Base-by-base conservation (phyloP, 202 grass and related monocot species). In the Zizania palustris region DNA sequence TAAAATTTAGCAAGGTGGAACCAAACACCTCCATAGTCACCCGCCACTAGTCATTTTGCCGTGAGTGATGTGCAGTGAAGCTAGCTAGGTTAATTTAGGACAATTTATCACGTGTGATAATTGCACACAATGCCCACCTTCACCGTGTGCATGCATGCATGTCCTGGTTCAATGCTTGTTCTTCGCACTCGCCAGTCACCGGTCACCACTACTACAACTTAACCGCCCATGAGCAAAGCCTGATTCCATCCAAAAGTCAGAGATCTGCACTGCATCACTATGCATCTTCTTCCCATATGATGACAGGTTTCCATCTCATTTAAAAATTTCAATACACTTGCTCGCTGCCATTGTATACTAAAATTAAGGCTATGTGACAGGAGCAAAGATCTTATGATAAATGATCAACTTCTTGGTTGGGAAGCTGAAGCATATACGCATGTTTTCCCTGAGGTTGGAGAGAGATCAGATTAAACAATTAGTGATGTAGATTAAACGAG, bases 101-200 rank as follows among this genome's bases (percentile, higher is more conserved):
- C 60, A 72, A 72, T 72, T 76, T 70, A 43, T 49, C 84, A 82
- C 79, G 72, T 38, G 79, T 36, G 48, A 60, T 22, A 77, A 77
- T 65, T 81, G 41, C 5, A 16, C 38, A 76, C 16, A 61, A 28
- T 51, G 45, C 7, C 15, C 68, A 13, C 48, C 13, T 57, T 55
- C 60, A 16, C 66, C 60, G 16, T 51, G 14, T 16, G 5, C 13
- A n/a, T 46, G 11, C 10, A 45, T 49, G 14, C 48, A 60, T 67
- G 61, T 48, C 69, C 34, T 44, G 64, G 22, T 78, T 67, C 75
- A 46, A 76, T 76, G 58, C 21, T 60, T 80, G 67, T 63, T 65
- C 59, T 35, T 45, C 7, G 53, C 62, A 60, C 61, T 61, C 55
- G 39, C 74, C 74, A 33, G 19, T 60, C 9, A 60, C 57, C 28